These are phyloP conservation scores for Blepharisma stoltei DNA, from an alignment of 73 alveolate species.

Conservation along the genomic window DNA sequence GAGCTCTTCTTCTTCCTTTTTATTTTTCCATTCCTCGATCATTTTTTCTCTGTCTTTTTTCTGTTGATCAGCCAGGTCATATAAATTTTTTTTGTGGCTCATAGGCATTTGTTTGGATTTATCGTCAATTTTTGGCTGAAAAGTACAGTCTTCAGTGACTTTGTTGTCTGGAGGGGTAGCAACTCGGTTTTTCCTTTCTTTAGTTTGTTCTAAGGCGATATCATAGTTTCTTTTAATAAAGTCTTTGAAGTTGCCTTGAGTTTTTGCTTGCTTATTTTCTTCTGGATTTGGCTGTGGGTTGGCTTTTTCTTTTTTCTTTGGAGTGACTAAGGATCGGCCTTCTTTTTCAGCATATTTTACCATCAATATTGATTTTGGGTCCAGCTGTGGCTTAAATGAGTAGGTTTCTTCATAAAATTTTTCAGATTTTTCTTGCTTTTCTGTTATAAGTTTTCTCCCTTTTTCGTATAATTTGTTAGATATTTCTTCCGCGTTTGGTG, in stretches of 20 bases:
- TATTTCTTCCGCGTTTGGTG: too few species aligned
- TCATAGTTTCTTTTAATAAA: constrained; percentile 15
- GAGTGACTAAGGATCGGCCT: neutral
- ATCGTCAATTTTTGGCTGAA: constrained; percentile 1
- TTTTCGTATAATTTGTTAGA: too few species aligned
- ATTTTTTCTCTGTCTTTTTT: neutral
- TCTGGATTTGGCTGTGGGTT: constrained; percentile 26
- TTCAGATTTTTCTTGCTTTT: neutral
- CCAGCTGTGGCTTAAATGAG: neutral
- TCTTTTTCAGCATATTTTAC: constrained; percentile 24
- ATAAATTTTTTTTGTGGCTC: neutral
- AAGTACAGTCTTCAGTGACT: constrained; percentile 1
- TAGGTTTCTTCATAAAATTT: neutral
- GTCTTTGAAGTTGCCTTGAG: neutral
- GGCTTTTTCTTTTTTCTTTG: neutral
- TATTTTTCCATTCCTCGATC: neutral
- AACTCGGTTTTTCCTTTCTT: neutral
- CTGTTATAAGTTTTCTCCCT: too few species aligned
- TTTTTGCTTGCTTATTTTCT: neutral
- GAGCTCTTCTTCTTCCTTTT: constrained; percentile 28
- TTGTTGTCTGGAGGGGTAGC: constrained; percentile 8
- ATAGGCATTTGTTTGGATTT: constrained; percentile 2
- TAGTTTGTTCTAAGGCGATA: neutral
- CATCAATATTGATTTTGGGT: constrained; percentile 13
- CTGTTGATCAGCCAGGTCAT: constrained; percentile 11